Evolutionary conservation across 257 asterid species (phyloP), one percentile per base, ranked within the genome.

Genomic region (Scutellaria galericulata): DNA sequence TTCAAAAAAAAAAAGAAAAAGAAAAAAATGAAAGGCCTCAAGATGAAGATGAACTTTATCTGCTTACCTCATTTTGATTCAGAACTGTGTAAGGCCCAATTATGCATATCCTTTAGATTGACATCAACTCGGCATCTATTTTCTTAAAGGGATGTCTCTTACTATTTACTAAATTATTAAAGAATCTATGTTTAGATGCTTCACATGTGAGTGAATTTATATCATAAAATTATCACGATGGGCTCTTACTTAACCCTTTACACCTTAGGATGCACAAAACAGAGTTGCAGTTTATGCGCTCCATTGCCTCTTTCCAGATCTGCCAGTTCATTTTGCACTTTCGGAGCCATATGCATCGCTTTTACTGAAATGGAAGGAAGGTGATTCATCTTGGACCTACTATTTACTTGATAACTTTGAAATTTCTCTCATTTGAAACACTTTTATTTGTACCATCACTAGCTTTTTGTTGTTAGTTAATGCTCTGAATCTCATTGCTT

Each of bases 271-370:
- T 75, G 88, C 91, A 52, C 99, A 94, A 74, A 94, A 94, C 76
- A 83, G 85, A 78, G 98, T 94, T 72, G 99, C 99, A 66, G 93
- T 97, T 11, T 90, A 89, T 83, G 98, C 98, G 8, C 96, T 94
- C 59, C 79, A 89, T 84, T 75, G 71, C 70, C 88, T 94, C 75
- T 94, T 91, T 82, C 90, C 95, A 57, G 97, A 89, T 79, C 84
- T 94, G 59, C 99, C 99, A 42, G 89, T 91, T 78, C 90, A 88
- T 74, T 76, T 91, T 45, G 93, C 94, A 81, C 87, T 91, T 78
- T 79, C 83, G 13, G 91, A 94, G 84, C 97, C 99, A 18, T 89
- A 94, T 80, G 85, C 88, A 71, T 83, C 93, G 13, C 80, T 88
- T 84, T 89, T 91, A 76, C 78, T 86, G 79, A 88, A 80, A 70